Percentiles rank a stretch among this genome's conserved stretches.
phyloP scores from a whole-genome alignment of 345 rosid species.

The Ceriops zippeliana region DNA sequence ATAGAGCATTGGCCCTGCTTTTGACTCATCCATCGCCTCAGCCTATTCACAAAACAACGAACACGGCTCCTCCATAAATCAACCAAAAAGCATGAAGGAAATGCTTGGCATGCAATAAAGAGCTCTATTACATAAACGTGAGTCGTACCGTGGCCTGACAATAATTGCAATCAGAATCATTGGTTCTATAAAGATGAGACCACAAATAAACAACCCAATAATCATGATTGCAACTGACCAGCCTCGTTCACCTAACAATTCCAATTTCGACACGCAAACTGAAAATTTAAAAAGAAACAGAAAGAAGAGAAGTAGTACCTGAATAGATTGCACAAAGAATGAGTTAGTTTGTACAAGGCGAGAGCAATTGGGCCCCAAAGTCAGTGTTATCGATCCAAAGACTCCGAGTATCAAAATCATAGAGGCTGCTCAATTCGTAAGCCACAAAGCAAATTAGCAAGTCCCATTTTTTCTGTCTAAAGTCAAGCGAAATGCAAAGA shows the following conservation, averaged over 20 bases:
- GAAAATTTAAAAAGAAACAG: background rate
- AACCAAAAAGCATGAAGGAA: conserved; percentile 1
- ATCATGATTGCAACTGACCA: background rate
- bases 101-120: background rate
- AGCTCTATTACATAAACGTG: background rate
- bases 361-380: conserved; percentile 45
- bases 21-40: conserved; percentile 24
- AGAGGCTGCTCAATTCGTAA: conserved; percentile 37
- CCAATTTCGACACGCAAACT: too few relatives aligned
- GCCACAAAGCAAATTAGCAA: background rate
- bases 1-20: conserved; percentile 39
- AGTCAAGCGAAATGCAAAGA: background rate
- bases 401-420: conserved; percentile 49
- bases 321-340: conserved; percentile 45
- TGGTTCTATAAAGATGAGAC: too few relatives aligned
- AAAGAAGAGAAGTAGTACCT: conserved; percentile 27
- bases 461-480: too few relatives aligned
- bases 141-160: background rate
- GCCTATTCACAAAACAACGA: conserved; percentile 26
- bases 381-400: conserved; percentile 41
- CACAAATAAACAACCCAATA: too few relatives aligned
- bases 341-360: conserved; percentile 38
- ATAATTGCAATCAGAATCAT: too few relatives aligned
- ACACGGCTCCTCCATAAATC: too few relatives aligned
- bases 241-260: background rate